Base-by-base conservation (phyloP, 176 grass and related monocot genomes). In the Neostapfia colusana region DNA sequence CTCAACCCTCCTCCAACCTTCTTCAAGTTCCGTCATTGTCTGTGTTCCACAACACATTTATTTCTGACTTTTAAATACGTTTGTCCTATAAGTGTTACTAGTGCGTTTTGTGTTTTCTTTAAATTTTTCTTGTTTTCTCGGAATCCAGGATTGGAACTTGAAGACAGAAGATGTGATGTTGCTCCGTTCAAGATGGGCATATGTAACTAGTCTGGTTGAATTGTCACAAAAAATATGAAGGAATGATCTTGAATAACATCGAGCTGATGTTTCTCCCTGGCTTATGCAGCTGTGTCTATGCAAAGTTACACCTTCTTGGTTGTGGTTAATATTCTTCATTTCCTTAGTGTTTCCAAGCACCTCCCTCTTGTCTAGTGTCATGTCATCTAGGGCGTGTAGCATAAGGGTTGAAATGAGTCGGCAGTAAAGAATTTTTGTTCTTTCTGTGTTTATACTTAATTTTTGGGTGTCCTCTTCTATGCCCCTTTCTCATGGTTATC, bases 351-450 rank as follows among this genome's bases (percentile, higher is more conserved):
- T 58, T 62, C 65, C 63, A 57, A 81, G 57, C 67, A 25, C 65
- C 63, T 70, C 28, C 46, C 10, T 55, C 27, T 72, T 81, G 77
- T 85, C 72, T 50, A 81, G 48, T 76, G 23, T 81, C 57, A 28
- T 76, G 23, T 81, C 57, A 28, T 77, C 55, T 81, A 89, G 87
- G 87, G 77, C 70, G 25, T 89, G 82, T 85, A 89, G 82, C 82
- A 80, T 89, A 84, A 81, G 59, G 71, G 71, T 89, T 85, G 24
- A 67, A 72, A 37, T 62, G 75, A 72, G 76, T 80, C 75, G 48
- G 65, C 63, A 62, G 76, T 77, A 69, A 89, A 81, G 70, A 67
- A 85, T 77, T 72, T 89, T 89, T 88, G 65, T 10, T 77, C 65
- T 51, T 76, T 79, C 63, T 69, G 41, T 69, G 58, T 73, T 75